Base-by-base conservation (phyloP, 306 rosid genomes). In the Trifolium dubium region DNA sequence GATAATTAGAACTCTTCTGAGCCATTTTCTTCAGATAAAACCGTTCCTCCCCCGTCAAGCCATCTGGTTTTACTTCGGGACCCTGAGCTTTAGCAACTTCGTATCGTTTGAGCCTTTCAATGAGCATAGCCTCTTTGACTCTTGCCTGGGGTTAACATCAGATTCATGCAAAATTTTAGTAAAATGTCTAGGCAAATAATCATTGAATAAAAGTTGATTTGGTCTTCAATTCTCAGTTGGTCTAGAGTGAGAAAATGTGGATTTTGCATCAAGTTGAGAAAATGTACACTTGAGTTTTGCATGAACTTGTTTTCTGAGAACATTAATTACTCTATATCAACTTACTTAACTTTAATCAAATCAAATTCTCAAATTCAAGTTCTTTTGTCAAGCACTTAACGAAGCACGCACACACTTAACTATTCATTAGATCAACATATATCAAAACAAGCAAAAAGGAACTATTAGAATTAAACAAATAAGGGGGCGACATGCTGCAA, bases 1-100 rank as follows among this genome's bases (percentile, higher is more conserved):
- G 87, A 71, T 94, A 94, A 82, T 94, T 94, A 76, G 98, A 81
- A 64, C 88, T 85, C 88, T 94, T 94, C 76, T 91, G 98, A 76
- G 89, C 95, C 92, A 91, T 89, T 88, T 89, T 94, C 87, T 91
- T 94, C 78, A 89, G 69, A 85, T 84, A 94, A 86, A 83, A 85
- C 40, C 92, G 86, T 81, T 91, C 96, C 86, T 89, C 98, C 49
- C 92, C 98, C 3, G 95, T 88, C 81, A 93, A 79, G 46, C 68
- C 79, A 78, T 83, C 85, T 8, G 96, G 96, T 76, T 89, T 82
- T 13, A 82, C 91, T 49, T 77, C 81, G 64, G 98, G 98, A 72
- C 98, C 98, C 69, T 88, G 94, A 75, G 63, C 75, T 77, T 51
- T 85, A 64, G 92, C 84, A 89, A 93, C 87, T 80, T 89, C 98